phyloP scores from a whole-genome alignment of 1,139 yeast species.

The Candida dubliniensis region DNA sequence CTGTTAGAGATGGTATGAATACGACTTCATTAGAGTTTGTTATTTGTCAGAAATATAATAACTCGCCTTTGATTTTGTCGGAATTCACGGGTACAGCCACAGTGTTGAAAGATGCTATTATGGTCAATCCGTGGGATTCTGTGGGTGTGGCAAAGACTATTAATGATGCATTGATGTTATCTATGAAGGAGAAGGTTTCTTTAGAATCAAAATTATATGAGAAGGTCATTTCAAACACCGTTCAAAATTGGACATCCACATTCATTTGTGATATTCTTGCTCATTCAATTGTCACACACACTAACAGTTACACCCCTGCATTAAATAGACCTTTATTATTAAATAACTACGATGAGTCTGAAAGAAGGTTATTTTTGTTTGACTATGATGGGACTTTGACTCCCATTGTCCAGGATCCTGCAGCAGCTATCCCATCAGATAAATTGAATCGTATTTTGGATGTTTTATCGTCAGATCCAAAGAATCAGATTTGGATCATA shows the following conservation, averaged over 20 bases:
- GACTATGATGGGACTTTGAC: constrained; percentile 98
- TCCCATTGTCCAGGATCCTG: constrained; percentile 93
- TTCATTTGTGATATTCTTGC: constrained; percentile 57
- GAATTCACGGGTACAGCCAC: constrained; percentile 94
- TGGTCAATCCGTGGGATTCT: constrained; percentile 96
- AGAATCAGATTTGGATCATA: constrained; percentile 90
- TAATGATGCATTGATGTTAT: constrained; percentile 61
- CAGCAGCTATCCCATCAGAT: constrained; percentile 95
- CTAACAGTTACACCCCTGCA: constrained; percentile 74
- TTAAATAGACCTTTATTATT: constrained; percentile 71
- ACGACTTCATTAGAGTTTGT: constrained; percentile 93
- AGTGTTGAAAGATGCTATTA: constrained; percentile 72
- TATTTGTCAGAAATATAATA: constrained; percentile 73
- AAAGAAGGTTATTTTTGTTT: constrained; percentile 77
- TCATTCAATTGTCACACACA: constrained; percentile 46
- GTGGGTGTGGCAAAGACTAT: constrained; percentile 89
- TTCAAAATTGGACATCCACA: constrained; percentile 77
- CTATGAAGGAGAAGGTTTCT: constrained; percentile 37
- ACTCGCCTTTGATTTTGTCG: constrained; percentile 78
- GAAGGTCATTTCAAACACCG: constrained; percentile 68
- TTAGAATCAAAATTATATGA: constrained; percentile 57
- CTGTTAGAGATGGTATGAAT: constrained; percentile 95
- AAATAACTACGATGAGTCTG: constrained; percentile 57
- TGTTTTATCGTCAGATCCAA: constrained; percentile 68
- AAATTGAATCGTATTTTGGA: constrained; percentile 62